Base-by-base conservation (phyloP, 148 eudicot genomes). In the Diospyros lotus region DNA sequence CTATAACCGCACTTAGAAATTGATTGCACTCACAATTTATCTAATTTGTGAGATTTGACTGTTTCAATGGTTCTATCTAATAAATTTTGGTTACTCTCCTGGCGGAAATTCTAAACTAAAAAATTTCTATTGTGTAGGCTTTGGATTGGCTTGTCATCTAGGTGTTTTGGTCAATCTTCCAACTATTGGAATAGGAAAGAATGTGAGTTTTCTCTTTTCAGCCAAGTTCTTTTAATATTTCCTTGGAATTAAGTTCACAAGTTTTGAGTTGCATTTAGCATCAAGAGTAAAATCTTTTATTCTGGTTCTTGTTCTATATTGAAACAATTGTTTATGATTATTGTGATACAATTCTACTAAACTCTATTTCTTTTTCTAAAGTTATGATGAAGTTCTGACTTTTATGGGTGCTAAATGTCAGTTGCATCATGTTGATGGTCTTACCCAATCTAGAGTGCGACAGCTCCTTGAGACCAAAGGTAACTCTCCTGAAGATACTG, bases 131-230 rank as follows among this genome's bases (percentile, higher is more conserved):
- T 63, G 44, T 85, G 79, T 82, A 93, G 98, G 98, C 58, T 92
- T 95, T 77, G 98, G 98, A 59, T 84, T 93, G 86, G 98, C 97
- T 78, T 92, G 97, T 80, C 98, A 95, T 78, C 90, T 95, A 69
- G 98, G 98, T 58, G 96, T 95, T 76, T 79, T 92, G 63, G 94
- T 87, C 74, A 84, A 88, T 86, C 80, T 95, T 76, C 97, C 98
- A 28, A 83, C 97, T 51, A 84, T 92, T 73, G 96, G 98, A 71
- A 82, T 95, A 54, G 98, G 96, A 70, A 95, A 92, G 86, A 92
- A 89, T 81, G 97, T 93, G 86, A 86, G 98, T 80, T 77, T 54
- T 65, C 14, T 45, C 39, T 66, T 56, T 63, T 44, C 51, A 56
- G 44, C 62, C 7, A 55, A 41, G 62, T 71, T 15, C 60, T 76